Percentiles rank a stretch among this genome's conserved stretches.
These are phyloP conservation scores for Ascocoryne sarcoides DNA, from an alignment of 2,329 filamentous ascomycete species.

Conservation along the genomic window DNA sequence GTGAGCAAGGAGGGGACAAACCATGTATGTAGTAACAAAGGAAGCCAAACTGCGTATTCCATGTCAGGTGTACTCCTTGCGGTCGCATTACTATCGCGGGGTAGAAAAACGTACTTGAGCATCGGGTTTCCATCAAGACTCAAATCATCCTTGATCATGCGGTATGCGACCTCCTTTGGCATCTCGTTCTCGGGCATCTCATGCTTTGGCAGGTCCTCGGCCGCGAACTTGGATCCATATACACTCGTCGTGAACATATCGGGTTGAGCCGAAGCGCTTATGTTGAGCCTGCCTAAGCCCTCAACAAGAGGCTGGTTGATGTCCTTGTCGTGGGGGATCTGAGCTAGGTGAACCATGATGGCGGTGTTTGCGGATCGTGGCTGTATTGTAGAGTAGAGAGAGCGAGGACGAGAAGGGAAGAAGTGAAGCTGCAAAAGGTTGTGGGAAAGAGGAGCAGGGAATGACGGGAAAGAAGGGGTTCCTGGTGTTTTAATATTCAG, in stretches of 20 bases:
- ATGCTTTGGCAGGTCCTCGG: constrained; percentile 67
- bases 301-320: constrained; percentile 27
- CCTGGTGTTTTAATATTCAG: too few relatives aligned
- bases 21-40: constrained; percentile 96
- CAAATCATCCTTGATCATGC: constrained; percentile 92
- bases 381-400: not conserved
- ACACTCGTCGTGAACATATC: constrained; percentile 39
- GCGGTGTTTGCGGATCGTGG: constrained; percentile 6
- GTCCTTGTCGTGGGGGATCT: constrained; percentile 28
- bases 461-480: too few relatives aligned
- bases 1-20: constrained; percentile 31
- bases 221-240: constrained; percentile 80
- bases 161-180: constrained; percentile 88
- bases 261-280: constrained; percentile 24
- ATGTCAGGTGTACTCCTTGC: not conserved
- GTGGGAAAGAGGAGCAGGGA: too few relatives aligned
- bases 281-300: constrained; percentile 37
- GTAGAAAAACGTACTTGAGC: constrained; percentile 51
- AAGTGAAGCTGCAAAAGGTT: too few relatives aligned
- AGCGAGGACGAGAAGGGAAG: not conserved
- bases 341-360: constrained; percentile 41
- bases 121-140: constrained; percentile 87
- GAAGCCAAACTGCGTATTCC: constrained; percentile 59
- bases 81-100: not conserved
- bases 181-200: constrained; percentile 88